Evolutionary conservation across 1,139 yeast genomes (phyloP).

Genomic region (Hyphopichia burtonii): DNA sequence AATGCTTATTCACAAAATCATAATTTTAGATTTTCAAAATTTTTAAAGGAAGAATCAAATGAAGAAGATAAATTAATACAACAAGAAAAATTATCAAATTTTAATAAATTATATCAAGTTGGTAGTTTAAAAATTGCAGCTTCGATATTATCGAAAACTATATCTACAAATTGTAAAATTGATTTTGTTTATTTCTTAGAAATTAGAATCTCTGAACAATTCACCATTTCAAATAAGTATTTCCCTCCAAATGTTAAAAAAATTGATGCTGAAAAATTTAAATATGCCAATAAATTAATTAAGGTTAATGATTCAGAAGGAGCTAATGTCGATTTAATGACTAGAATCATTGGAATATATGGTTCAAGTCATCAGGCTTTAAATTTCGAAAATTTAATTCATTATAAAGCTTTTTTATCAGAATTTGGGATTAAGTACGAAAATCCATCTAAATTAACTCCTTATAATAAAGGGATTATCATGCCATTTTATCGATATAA

Average conservation of each 20-base stretch:
- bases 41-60: constrained; percentile 15
- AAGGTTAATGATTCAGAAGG: constrained; percentile 20
- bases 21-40: constrained; percentile 39
- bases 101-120: constrained; percentile 39
- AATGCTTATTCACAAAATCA: constrained; percentile 52
- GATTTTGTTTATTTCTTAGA: constrained; percentile 59
- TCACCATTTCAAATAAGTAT: constrained; percentile 34
- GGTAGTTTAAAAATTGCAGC: constrained; percentile 48
- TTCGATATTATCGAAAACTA: constrained; percentile 33
- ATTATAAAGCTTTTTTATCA: constrained; percentile 49
- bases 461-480: constrained; percentile 47
- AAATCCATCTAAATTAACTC: constrained; percentile 22
- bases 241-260: constrained; percentile 40
- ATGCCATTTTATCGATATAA: constrained; percentile 51
- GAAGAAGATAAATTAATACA: constrained; percentile 16
- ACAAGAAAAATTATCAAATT: constrained; percentile 22
- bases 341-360: constrained; percentile 49
- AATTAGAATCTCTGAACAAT: constrained; percentile 50
- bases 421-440: constrained; percentile 54
- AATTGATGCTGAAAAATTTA: constrained; percentile 45
- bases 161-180: constrained; percentile 38
- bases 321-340: constrained; percentile 32
- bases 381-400: constrained; percentile 45
- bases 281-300: constrained; percentile 33
- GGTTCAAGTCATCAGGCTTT: constrained; percentile 31